phyloP scores from a whole-genome alignment of 2,329 filamentous ascomycete genomes.

The Alternaria postmessia region DNA sequence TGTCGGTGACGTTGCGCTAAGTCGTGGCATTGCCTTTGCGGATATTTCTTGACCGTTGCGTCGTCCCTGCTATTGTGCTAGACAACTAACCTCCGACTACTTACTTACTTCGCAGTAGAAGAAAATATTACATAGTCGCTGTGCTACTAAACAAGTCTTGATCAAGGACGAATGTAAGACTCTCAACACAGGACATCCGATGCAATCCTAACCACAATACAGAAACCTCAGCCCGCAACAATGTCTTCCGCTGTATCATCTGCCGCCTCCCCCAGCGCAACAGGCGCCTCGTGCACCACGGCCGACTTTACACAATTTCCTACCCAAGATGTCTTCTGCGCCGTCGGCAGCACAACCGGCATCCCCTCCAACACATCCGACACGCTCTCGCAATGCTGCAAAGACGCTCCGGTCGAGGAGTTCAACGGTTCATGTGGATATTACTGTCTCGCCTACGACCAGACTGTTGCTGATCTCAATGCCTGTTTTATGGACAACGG shows the following conservation, averaged over 20 bases:
- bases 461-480: constrained; percentile 37
- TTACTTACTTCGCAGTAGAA: not conserved
- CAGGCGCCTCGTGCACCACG: constrained; percentile 31
- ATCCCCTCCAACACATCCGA: constrained; percentile 37
- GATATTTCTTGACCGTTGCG: constrained; percentile 6
- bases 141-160: not conserved
- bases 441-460: constrained; percentile 41
- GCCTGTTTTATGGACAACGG: constrained; percentile 41
- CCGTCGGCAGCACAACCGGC: constrained; percentile 32
- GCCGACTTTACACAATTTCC: constrained; percentile 39
- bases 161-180: not conserved
- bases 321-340: constrained; percentile 39
- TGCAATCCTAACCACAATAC: not conserved
- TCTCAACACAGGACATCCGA: not conserved
- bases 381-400: constrained; percentile 42
- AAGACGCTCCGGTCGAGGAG: constrained; percentile 39
- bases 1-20: constrained; percentile 16
- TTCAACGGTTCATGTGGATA: constrained; percentile 41
- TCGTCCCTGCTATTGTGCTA: not conserved
- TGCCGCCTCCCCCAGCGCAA: constrained; percentile 25
- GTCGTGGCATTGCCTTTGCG: not conserved
- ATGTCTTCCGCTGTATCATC: constrained; percentile 34
- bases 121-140: not conserved
- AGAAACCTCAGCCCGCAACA: not conserved
- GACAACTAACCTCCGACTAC: not conserved